These are phyloP conservation scores for Komagataella phaffii DNA, from an alignment of 805 yeast species.

Conservation along the genomic window DNA sequence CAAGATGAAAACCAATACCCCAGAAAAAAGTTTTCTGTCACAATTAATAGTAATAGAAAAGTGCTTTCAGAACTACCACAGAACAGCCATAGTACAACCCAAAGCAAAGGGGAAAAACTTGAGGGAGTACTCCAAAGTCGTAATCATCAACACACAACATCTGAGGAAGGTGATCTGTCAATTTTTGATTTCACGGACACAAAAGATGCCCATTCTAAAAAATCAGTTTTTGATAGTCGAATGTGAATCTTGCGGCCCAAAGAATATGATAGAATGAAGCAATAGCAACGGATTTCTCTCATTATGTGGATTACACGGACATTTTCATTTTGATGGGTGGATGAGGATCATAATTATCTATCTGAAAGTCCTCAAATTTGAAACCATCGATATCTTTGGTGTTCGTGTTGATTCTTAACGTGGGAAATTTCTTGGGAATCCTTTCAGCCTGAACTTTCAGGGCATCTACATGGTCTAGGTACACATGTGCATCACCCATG, in stretches of 20 bases:
- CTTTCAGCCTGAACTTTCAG: slow-evolving; percentile 68
- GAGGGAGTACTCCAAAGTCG: background rate
- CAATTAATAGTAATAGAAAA: background rate
- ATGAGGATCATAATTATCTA: slow-evolving; percentile 69
- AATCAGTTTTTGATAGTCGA: background rate
- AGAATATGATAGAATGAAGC: background rate
- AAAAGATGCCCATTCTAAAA: background rate
- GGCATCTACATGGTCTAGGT: slow-evolving; percentile 87
- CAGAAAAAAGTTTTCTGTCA: background rate
- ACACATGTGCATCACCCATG: slow-evolving; percentile 94
- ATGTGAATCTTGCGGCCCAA: background rate
- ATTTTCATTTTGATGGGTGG: slow-evolving; percentile 85
- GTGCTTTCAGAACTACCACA: background rate
- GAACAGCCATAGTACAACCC: background rate
- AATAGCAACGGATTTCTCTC: slow-evolving; percentile 6
- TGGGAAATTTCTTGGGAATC: slow-evolving; percentile 72
- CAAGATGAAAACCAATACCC: background rate
- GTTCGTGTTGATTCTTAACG: slow-evolving; percentile 51
- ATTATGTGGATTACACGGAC: slow-evolving; percentile 51
- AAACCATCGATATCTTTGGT: slow-evolving; percentile 76
- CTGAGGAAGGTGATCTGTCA: background rate
- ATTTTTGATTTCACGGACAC: background rate
- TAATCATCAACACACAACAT: background rate
- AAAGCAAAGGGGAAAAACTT: background rate
- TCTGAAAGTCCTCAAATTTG: slow-evolving; percentile 76